Conservation (phyloP, 805 yeast genomes). For the Yamadazyma kitorensis region DNA sequence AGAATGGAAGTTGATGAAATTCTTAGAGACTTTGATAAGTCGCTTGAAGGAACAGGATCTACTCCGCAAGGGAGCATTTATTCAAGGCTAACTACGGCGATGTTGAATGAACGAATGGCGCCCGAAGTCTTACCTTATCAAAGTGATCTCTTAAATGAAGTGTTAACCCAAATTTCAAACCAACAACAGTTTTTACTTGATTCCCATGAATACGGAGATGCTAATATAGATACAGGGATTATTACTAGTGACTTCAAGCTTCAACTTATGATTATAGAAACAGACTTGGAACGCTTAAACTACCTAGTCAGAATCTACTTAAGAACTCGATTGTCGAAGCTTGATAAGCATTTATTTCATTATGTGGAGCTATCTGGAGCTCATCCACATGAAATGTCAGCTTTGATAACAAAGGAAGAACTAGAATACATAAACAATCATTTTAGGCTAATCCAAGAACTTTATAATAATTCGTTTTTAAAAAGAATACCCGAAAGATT, state of each 20-base stretch:
- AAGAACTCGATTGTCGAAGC: conserved; percentile 70
- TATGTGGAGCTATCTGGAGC: conserved; percentile 38
- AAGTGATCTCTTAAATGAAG: conserved; percentile 52
- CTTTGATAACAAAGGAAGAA: conserved; percentile 56
- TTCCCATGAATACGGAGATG: conserved; percentile 69
- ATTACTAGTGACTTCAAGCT: conserved; percentile 59
- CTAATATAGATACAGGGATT: conserved; percentile 40
- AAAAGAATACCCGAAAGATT: conserved; percentile 63
- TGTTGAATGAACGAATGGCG: conserved; percentile 82
- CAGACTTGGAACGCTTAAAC: conserved; percentile 85
- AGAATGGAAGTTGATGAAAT: conserved; percentile 63
- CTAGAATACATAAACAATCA: conserved; percentile 65
- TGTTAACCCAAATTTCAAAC: conserved; percentile 56
- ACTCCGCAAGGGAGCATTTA: conserved; percentile 24
- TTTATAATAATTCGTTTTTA: conserved; percentile 68
- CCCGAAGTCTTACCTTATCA: conserved; percentile 86
- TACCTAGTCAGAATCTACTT: conserved; percentile 79
- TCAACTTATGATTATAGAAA: conserved; percentile 80
- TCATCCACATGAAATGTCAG: conserved; percentile 3
- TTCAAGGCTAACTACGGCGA: conserved; percentile 39
- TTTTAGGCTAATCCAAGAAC: conserved; percentile 56
- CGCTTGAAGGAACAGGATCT: not conserved
- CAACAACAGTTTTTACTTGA: conserved; percentile 76
- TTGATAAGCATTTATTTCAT: conserved; percentile 66
- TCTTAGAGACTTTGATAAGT: conserved; percentile 57